Evolutionary conservation across 495 filamentous ascomycete genomes (phyloP), one percentile per base, ranked within the genome.

Genomic region (Hypoxylon lenormandii): DNA sequence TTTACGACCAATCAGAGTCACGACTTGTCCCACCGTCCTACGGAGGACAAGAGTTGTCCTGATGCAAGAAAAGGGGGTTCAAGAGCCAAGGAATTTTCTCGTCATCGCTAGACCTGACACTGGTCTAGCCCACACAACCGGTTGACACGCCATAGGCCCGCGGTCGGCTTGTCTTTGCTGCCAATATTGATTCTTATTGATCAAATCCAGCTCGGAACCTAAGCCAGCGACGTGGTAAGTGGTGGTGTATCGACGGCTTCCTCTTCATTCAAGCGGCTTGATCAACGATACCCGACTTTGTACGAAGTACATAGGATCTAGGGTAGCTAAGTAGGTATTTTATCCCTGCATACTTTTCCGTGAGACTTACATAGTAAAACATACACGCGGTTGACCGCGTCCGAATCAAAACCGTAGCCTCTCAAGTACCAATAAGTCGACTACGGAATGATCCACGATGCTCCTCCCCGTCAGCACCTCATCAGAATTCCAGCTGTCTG

Each of bases 41-140:
- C 60, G 67, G 56, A 45, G 36, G 56, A 56, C 46, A 62, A 60
- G 46, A 58, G 57, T 59, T 59, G 22, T 49, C 16, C 58, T 58
- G 59, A 66, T 66, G 68, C 62, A 66, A 66, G 57, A 59, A 71
- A 71, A 71, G 62, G 68, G 68, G 68, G 68, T 23, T 70, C 8
- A 36, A 58, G 46, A 42, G 51, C 61, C 67, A 65, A 62, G 60
- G 58, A 58, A 19, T 13, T 12, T 8, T 54, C 33, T 52, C 10
- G 49, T 60, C 45, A 5, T 49, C 38, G 61, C 54, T 23, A n/a
- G 51, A 63, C 62, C 46, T 57, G 51, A 65, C 18, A 36, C 66
- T 38, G 37, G 64, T 15, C 48, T 48, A 13, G 38, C 66, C 55
- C 30, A 49, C 42, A 48, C 50, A 70, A 63, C 59, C 40, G 40